These are phyloP conservation scores for Taxillus chinensis DNA, from an alignment of 164 flowering plant species.

Conservation along the genomic window DNA sequence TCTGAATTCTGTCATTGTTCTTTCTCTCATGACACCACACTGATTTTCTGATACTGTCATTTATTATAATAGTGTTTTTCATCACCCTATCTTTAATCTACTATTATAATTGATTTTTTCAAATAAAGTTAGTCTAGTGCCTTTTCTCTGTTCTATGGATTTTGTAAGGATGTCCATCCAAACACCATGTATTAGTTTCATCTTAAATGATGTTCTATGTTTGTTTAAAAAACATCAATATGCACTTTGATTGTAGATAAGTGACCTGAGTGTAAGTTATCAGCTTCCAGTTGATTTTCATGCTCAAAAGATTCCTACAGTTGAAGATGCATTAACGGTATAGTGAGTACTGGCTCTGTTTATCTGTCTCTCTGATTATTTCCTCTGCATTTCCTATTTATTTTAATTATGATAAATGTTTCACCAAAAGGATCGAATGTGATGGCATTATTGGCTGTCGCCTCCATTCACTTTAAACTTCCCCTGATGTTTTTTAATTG, in stretches of 20 bases:
- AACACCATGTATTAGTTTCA: no score
- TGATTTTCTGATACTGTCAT: no score
- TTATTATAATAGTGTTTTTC: no score
- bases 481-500: constrained; percentile 2
- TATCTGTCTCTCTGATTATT: not conserved
- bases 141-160: no score
- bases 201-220: no score
- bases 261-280: constrained; percentile 32
- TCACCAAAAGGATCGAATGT: not conserved
- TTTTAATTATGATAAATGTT: not conserved
- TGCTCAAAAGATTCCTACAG: constrained; percentile 42
- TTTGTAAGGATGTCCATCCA: no score
- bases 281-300: constrained; percentile 25
- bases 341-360: constrained; percentile 1
- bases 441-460: not conserved
- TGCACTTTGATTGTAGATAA: constrained; percentile 46
- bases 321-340: constrained; percentile 83
- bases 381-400: not conserved
- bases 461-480: not conserved
- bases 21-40: no score
- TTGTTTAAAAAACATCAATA: no score
- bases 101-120: no score
- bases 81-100: no score
- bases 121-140: no score
- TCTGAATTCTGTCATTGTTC: no score